phyloP scores from a whole-genome alignment of 1,284 basidiomycete species.

The Baeospora myosura region DNA sequence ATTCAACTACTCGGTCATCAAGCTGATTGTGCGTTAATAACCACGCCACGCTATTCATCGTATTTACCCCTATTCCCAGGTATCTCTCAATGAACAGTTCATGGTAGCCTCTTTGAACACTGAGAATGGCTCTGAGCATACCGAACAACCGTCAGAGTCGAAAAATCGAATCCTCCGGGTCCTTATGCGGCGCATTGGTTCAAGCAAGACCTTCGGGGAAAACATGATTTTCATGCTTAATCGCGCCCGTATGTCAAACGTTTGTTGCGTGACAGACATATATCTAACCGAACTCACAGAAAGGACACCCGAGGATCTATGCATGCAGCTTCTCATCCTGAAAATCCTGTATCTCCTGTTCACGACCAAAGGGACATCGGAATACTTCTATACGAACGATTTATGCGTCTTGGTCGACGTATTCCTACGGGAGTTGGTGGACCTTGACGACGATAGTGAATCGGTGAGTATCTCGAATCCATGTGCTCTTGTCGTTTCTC shows the following conservation, averaged over 20 bases:
- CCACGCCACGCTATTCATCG: neutral
- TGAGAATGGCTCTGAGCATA: neutral
- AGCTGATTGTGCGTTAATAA: constrained; percentile 70
- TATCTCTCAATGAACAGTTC: constrained; percentile 96
- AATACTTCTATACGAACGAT: constrained; percentile 99
- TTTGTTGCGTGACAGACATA: neutral
- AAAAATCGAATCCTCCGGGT: constrained; percentile 80
- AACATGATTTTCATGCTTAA: constrained; percentile 99
- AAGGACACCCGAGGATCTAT: constrained; percentile 81
- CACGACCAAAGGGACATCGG: constrained; percentile 86
- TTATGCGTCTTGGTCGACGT: constrained; percentile 94
- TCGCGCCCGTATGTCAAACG: constrained; percentile 66
- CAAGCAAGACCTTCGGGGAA: constrained; percentile 92
- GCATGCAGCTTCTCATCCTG: constrained; percentile 90
- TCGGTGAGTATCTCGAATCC: constrained; percentile 51
- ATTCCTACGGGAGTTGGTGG: constrained; percentile 85
- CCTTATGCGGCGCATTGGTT: constrained; percentile 75
- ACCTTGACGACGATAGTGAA: constrained; percentile 90
- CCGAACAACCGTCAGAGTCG: constrained; percentile 20
- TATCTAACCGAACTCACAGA: constrained; percentile 37
- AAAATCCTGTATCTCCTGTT: constrained; percentile 95
- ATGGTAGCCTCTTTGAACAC: constrained; percentile 70
- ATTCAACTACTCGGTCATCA: constrained; percentile 91
- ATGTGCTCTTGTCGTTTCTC: constrained; percentile 1
- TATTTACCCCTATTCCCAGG: constrained; percentile 33